Base-by-base conservation (phyloP, 208 protist species). In the Crithidia fasciculata region DNA sequence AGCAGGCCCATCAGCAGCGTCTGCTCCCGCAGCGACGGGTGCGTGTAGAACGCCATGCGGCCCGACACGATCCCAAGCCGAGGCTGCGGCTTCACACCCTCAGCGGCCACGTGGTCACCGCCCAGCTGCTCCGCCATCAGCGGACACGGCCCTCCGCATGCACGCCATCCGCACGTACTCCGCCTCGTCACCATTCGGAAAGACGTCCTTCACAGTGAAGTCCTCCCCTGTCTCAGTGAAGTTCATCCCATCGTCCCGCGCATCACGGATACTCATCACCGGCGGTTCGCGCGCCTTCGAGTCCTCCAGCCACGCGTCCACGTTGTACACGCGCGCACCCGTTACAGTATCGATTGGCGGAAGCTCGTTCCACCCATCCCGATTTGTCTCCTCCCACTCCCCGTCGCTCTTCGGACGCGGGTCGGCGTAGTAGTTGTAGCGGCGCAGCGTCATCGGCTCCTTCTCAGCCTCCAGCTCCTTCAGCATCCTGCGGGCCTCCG, bases 1-100 rank as follows among this genome's bases (percentile, higher is more conserved):
- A 75, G 70, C 52, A 75, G 70, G 18, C 36, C 70, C 52, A 69
- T 57, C 43, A 75, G 8, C 61, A 52, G 61, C 16, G 70, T 75
- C 53, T 55, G 55, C 63, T 75, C 70, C 28, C 3, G n/a, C 50
- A 75, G 50, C 18, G 47, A 15, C 7, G 49, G 40, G 9, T 49
- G 47, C 59, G 56, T 19, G 28, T 59, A 57, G 43, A 62, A 75
- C 50, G 61, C 70, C 43, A 65, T 75, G 61, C 55, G 41, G 19
- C 61, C 37, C 19, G 47, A 52, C n/a, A 75, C 6, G 37, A 75
- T 49, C 13, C 49, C 53, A 3, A 75, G 52, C 2, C 53, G 64
- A 4, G 50, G 49, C 62, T 50, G 69, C 69, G 60, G 28, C 37
- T 18, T 13, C 54, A 52, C 8, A 9, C 12, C 45, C 18, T 4